phyloP scores from a whole-genome alignment of 140 eudicot genomes.

The Anethum foeniculum region DNA sequence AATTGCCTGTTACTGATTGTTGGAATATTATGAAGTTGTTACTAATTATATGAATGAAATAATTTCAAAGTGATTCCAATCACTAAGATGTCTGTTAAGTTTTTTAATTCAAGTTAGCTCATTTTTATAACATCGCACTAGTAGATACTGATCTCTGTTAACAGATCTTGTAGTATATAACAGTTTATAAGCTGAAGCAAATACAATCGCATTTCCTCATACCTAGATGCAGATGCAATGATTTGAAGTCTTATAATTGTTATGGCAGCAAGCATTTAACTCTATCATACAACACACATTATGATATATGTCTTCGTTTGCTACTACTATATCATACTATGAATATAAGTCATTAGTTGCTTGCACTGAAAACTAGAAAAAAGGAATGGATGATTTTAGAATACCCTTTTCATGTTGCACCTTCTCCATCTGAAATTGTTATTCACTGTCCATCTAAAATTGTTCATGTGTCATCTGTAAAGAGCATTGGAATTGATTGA shows the following conservation, averaged over 20 bases:
- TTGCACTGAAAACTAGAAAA: neutral
- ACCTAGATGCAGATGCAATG: neutral
- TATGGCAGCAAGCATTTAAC: neutral
- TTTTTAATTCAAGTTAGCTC: no score
- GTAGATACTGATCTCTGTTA: no score
- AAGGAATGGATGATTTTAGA: neutral
- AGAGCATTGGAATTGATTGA: no score
- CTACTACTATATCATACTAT: neutral
- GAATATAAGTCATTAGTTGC: neutral
- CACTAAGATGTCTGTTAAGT: neutral
- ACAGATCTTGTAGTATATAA: no score
- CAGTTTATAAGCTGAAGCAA: no score
- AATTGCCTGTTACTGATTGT: neutral
- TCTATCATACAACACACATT: neutral
- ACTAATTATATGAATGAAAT: neutral
- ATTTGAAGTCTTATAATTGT: neutral
- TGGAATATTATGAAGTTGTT: neutral
- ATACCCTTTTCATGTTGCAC: neutral
- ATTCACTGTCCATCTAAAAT: neutral
- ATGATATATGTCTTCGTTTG: neutral
- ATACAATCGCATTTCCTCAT: no score
- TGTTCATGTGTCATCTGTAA: neutral
- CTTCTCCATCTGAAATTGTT: neutral
- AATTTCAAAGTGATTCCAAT: neutral
- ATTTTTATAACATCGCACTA: no score